phyloP scores from a whole-genome alignment of 768 basidiomycete genomes.

The Rickenella mellea region DNA sequence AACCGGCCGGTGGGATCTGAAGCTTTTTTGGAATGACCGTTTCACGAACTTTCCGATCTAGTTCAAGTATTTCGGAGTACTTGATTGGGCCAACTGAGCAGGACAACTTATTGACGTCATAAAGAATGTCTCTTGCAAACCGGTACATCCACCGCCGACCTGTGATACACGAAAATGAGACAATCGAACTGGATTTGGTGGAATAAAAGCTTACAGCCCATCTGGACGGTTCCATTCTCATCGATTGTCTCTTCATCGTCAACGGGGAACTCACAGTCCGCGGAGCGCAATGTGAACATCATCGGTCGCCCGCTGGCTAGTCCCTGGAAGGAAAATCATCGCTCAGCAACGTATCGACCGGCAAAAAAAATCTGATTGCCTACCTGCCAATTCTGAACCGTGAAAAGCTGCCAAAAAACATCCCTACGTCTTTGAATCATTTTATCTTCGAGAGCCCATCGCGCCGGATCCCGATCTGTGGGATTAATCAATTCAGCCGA shows the following conservation, averaged over 20 bases:
- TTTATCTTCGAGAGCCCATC: not conserved
- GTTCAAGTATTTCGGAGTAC: constrained; percentile 40
- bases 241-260: constrained; percentile 41
- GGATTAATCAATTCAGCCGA: no score
- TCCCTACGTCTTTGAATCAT: not conserved
- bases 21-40: constrained; percentile 48
- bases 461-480: not conserved
- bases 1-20: no score
- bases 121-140: constrained; percentile 57
- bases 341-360: not conserved
- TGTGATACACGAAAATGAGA: constrained; percentile 4
- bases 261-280: constrained; percentile 52
- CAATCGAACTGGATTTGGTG: no score
- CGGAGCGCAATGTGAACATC: constrained; percentile 45
- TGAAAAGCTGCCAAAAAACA: constrained; percentile 1
- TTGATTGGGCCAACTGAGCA: constrained; percentile 56
- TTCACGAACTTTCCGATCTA: constrained; percentile 48
- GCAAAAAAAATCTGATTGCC: not conserved
- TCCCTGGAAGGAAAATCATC: constrained; percentile 30
- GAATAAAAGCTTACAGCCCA: constrained; percentile 50
- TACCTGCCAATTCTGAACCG: not conserved
- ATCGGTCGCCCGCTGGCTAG: constrained; percentile 52
- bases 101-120: constrained; percentile 53
- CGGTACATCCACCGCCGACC: constrained; percentile 36
- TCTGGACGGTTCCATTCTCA: constrained; percentile 35